Evolutionary conservation across 805 yeast species (phyloP).

Genomic region (Clavispora fructus): DNA sequence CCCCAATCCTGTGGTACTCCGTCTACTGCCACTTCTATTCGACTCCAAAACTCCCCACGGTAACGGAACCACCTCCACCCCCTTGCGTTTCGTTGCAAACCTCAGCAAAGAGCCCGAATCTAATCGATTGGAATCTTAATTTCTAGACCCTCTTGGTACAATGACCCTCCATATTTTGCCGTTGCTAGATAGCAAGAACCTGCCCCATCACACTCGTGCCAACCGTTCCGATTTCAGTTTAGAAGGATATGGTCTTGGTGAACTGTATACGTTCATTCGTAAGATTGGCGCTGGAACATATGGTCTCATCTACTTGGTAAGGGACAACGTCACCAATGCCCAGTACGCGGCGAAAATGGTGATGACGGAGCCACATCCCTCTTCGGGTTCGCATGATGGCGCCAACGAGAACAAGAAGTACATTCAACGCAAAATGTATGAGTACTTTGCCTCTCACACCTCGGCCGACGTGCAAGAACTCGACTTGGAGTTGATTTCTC

Average conservation of each 20-base stretch:
- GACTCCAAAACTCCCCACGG: too few species aligned
- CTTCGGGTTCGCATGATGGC: constrained; percentile 72
- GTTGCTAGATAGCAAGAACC: constrained; percentile 37
- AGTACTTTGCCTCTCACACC: constrained; percentile 4
- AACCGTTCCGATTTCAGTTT: constrained; percentile 81
- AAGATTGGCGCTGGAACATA: constrained; percentile 46
- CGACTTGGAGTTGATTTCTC: constrained; percentile 20
- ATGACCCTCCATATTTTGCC: constrained; percentile 66
- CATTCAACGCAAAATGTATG: constrained; percentile 28
- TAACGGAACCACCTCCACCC: too few species aligned
- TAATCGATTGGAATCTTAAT: too few species aligned
- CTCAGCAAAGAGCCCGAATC: too few species aligned
- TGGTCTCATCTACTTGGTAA: constrained; percentile 41
- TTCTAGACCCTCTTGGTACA: background rate
- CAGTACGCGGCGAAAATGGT: constrained; percentile 70
- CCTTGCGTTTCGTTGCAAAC: too few species aligned
- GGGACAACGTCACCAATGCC: constrained; percentile 40
- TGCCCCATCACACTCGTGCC: constrained; percentile 27
- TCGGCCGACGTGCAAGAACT: constrained; percentile 8
- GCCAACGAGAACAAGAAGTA: constrained; percentile 52
- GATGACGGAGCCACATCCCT: constrained; percentile 39
- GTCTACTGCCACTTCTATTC: too few species aligned
- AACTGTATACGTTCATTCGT: constrained; percentile 45
- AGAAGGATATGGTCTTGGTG: constrained; percentile 61
- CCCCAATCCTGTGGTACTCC: too few species aligned